These are phyloP conservation scores for Neurospora cerealis DNA, from an alignment of 495 filamentous ascomycete species.

Conservation along the genomic window DNA sequence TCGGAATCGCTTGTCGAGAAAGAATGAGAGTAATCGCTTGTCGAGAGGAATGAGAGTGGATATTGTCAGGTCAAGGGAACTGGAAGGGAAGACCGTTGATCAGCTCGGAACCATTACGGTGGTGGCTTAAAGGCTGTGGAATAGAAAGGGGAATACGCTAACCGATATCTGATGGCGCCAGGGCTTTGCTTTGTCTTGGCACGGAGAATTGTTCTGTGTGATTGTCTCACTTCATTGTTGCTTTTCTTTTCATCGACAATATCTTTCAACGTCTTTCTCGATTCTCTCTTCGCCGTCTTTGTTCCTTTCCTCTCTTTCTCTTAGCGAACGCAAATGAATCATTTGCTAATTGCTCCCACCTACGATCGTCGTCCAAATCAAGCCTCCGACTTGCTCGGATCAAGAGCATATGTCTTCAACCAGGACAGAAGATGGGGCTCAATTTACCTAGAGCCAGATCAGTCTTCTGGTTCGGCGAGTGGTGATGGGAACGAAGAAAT, in stretches of 20 bases:
- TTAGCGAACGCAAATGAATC: neutral
- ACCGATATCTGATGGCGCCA: neutral
- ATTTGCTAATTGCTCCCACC: neutral
- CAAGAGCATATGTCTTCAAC: neutral
- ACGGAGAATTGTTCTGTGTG: neutral
- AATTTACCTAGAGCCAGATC: neutral
- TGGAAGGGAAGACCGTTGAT: neutral
- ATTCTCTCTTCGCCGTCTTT: neutral
- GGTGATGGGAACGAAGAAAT: neutral
- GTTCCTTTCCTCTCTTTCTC: neutral
- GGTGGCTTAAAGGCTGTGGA: neutral
- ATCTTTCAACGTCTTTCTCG: neutral
- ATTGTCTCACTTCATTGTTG: neutral
- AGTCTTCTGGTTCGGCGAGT: neutral
- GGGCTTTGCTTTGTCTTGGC: neutral
- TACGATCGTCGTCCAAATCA: neutral
- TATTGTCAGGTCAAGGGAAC: neutral
- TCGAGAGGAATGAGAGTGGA: neutral
- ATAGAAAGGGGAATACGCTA: neutral
- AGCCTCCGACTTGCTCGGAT: neutral
- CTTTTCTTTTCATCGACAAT: neutral
- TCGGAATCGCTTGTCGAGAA: neutral
- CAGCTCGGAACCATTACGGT: neutral
- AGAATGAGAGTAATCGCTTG: too few species aligned
- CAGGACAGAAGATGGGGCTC: neutral